Evolutionary conservation across 345 rosid species (phyloP), one percentile per base, ranked within the genome.

Genomic region (Trapa bicornis): DNA sequence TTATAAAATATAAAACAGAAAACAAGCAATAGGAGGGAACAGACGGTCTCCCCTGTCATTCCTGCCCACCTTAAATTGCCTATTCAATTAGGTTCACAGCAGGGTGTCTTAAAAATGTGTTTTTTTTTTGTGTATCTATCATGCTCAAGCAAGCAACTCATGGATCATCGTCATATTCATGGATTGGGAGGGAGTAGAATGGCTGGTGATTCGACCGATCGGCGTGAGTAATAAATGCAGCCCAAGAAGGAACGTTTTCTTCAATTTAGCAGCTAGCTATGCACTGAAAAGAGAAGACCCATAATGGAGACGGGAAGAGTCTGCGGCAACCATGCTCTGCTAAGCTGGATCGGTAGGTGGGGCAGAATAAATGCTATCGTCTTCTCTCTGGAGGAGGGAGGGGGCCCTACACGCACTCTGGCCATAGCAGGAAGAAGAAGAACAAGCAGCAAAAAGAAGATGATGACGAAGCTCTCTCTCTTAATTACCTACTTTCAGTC

Each of bases 311-410:
- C 43, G 6, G 43, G 43, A 22, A 41, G 43, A 37, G 71, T 74
- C 64, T 64, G 53, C 17, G 67, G 64, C 64, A 68, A 53, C 67
- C 71, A 64, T 56, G 78, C 56, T 58, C 17, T 50, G 72, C 50
- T 48, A 39, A 17, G 54, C 70, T 56, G 72, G 50, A 36, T 47
- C 52, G 80, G 81, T 80, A 75, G 84, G 80, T 81, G 80, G 47
- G 72, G 64, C 74, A 61, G 82, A 83, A 78, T 85, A 81, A 85
- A 83, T 78, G 80, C 80, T 72, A 54, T n/a, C 65, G 16, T 67
- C 70, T 54, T 43, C 63, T 54, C 64, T 50, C 61, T 22, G 29
- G 29, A 54, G 3, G 16, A 22, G 29, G 4, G 54, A 68, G 43
- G 54, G 71, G 66, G 61, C 29, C 65, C 74, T 52, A 65, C 67